These are phyloP conservation scores for Daldinia decipiens DNA, from an alignment of 495 filamentous ascomycete genomes.

Conservation along the genomic window DNA sequence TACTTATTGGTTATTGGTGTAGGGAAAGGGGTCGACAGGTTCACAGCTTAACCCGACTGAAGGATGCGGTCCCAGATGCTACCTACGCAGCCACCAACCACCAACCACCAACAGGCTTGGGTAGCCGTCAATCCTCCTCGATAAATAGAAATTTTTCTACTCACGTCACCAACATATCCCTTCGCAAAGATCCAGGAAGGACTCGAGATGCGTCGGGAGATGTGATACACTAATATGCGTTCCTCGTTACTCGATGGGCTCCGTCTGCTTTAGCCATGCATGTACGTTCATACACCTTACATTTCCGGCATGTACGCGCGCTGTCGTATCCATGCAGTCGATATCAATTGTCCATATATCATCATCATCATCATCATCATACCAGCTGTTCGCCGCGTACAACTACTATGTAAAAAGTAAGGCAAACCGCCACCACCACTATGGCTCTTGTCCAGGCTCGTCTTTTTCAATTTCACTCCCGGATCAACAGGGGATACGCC, in stretches of 20 bases:
- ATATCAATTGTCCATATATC: constrained; percentile 35
- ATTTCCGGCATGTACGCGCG: constrained; percentile 34
- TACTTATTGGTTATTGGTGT: background rate
- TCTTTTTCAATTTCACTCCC: constrained; percentile 34
- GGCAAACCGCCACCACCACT: constrained; percentile 14
- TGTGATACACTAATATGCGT: constrained; percentile 11
- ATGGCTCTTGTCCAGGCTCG: constrained; percentile 32
- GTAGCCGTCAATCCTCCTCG: constrained; percentile 14
- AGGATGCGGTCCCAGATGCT: constrained; percentile 29
- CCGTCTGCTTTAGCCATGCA: constrained; percentile 2
- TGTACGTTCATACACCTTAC: constrained; percentile 37
- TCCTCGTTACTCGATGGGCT: constrained; percentile 10
- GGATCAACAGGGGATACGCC: constrained; percentile 45
- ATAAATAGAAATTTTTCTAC: constrained; percentile 9
- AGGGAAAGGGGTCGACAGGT: constrained; percentile 10
- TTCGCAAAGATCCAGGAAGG: constrained; percentile 8
- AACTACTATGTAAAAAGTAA: background rate
- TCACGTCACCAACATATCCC: constrained; percentile 3
- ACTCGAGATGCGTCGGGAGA: constrained; percentile 28
- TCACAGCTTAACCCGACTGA: constrained; percentile 12
- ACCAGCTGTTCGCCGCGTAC: constrained; percentile 19
- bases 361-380: constrained; percentile 19
- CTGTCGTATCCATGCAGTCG: constrained; percentile 36
- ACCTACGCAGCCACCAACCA: too few species aligned
- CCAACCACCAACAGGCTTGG: constrained; percentile 24